A percentile compares a stretch with the other conserved stretches of the same genome.
phyloP scores from a whole-genome alignment of 805 yeast genomes.

The Ogataea thermomethanolica region DNA sequence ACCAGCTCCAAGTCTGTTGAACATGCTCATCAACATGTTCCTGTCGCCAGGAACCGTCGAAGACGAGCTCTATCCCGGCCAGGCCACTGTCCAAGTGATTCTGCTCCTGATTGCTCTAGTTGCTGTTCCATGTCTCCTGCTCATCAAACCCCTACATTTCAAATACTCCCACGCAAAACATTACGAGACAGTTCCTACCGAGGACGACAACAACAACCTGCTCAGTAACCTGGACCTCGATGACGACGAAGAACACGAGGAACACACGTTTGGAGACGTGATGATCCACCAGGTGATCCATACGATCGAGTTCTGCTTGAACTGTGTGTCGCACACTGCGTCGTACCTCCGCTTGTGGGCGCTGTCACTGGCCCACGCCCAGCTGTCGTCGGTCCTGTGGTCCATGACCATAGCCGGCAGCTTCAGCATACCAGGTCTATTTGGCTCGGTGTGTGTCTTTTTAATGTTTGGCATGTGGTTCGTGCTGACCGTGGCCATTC shows the following conservation, averaged over 20 bases:
- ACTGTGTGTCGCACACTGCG: slow-evolving; percentile 98
- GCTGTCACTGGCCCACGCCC: slow-evolving; percentile 93
- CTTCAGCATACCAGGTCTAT: slow-evolving; percentile 58
- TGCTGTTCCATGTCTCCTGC: slow-evolving; percentile 89
- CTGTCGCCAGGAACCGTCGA: slow-evolving; percentile 86
- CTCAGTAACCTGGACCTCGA: slow-evolving; percentile 35
- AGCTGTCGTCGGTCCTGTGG: slow-evolving; percentile 93
- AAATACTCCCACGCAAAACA: slow-evolving; percentile 49
- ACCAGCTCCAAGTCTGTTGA: slow-evolving; percentile 89
- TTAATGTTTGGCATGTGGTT: slow-evolving; percentile 94
- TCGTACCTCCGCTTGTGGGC: slow-evolving; percentile 97
- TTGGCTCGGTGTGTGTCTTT: slow-evolving; percentile 74
- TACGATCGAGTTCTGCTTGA: slow-evolving; percentile 94
- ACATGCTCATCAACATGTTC: slow-evolving; percentile 95
- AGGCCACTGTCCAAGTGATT: slow-evolving; percentile 67
- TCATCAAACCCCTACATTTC: slow-evolving; percentile 70
- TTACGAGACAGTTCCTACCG: slow-evolving; percentile 39
- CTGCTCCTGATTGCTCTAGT: slow-evolving; percentile 72
- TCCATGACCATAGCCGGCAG: slow-evolving; percentile 86
- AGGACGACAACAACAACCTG: slow-evolving; percentile 31
- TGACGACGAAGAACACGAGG: slow-evolving; percentile 53
- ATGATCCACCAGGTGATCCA: slow-evolving; percentile 97
- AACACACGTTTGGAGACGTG: slow-evolving; percentile 81
- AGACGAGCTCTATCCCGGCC: slow-evolving; percentile 78
- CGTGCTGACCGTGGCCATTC: slow-evolving; percentile 79